Base-by-base conservation (phyloP, 768 basidiomycete species). In the Candolleomyces eurysporus region DNA sequence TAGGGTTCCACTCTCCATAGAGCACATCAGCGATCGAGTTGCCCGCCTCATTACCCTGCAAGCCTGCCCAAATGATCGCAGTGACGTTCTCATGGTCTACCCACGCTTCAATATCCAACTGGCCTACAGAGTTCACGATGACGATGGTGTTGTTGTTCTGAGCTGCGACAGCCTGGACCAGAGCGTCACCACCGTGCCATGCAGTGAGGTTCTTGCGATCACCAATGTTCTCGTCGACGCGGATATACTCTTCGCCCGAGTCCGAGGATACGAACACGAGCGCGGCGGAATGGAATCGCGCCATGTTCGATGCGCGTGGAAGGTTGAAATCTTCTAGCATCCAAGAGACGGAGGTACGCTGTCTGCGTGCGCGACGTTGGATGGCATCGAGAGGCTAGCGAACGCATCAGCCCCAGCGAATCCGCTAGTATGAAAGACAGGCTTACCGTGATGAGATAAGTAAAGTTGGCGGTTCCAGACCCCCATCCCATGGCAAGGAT, bases 401-500 rank as follows among this genome's bases (percentile, higher is more conserved):
- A 2, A 21, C 16, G 10, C 40, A 9, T 9, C 53, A 21, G 46
- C 17, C 7, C 10, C 4, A 16, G 30, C 17, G 30, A 31, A 52
- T 6, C 42, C 16, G 21, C 45, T 36, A 43, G 30, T 17, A 16
- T 45, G 32, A 8, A 8, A 2, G 6, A 21, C 7, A 14, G 2
- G 75, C 84, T 68, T 59, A 89, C 88, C 52, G 90, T 86, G 61
- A 94, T 74, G 14, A 94, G 82, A 72, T 94, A 94, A 5, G 88
- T 85, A 77, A 91, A 88, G 65, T 86, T 84, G 13, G 84, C 80
- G 0, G 94, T 92, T 5, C 92, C 93, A 54, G 88, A 90, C 42
- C 93, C 95, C 95, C 95, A 97, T 14, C 94, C 94, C 88, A 94
- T 89, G 8, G 92, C 93, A 21, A 97, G 79, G 17, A 90, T 80